Evolutionary conservation across 495 filamentous ascomycete genomes (phyloP).

Genomic region (Glonium stellatum): DNA sequence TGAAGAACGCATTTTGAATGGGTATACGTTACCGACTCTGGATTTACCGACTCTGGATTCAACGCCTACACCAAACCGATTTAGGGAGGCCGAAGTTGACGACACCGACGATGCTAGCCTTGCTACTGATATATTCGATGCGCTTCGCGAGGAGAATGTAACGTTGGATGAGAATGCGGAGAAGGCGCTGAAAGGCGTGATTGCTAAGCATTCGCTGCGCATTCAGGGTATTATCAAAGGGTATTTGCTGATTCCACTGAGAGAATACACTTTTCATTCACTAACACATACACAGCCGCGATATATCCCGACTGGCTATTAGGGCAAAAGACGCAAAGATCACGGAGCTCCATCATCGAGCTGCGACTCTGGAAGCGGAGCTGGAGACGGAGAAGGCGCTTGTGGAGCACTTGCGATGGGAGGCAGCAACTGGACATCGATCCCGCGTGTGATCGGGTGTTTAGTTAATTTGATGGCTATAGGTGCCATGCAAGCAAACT

Average conservation of each 20-base stretch:
- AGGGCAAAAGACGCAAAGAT: constrained; percentile 57
- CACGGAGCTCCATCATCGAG: constrained; percentile 42
- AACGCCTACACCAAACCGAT: constrained; percentile 48
- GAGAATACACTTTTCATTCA: background rate
- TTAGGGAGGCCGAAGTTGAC: constrained; percentile 25
- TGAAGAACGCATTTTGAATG: background rate
- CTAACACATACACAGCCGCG: constrained; percentile 35
- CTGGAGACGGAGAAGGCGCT: constrained; percentile 43
- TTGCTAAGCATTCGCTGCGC: constrained; percentile 52
- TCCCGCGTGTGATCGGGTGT: constrained; percentile 1
- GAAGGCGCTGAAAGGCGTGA: constrained; percentile 32
- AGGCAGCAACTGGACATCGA: constrained; percentile 6
- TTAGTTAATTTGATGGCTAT: too few relatives aligned
- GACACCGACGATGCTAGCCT: constrained; percentile 38
- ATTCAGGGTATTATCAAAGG: constrained; percentile 11
- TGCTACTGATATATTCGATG: constrained; percentile 42
- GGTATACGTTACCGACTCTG: constrained; percentile 24
- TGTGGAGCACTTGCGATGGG: constrained; percentile 19
- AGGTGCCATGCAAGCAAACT: too few relatives aligned
- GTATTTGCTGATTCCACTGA: background rate
- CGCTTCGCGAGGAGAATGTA: constrained; percentile 47
- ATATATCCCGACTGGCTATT: constrained; percentile 54
- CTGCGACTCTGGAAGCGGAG: constrained; percentile 47
- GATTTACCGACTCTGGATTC: constrained; percentile 39
- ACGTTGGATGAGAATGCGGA: constrained; percentile 34